Base-by-base conservation (phyloP, 2,329 filamentous ascomycete species). In the Lecanoromycetidae sp. region DNA sequence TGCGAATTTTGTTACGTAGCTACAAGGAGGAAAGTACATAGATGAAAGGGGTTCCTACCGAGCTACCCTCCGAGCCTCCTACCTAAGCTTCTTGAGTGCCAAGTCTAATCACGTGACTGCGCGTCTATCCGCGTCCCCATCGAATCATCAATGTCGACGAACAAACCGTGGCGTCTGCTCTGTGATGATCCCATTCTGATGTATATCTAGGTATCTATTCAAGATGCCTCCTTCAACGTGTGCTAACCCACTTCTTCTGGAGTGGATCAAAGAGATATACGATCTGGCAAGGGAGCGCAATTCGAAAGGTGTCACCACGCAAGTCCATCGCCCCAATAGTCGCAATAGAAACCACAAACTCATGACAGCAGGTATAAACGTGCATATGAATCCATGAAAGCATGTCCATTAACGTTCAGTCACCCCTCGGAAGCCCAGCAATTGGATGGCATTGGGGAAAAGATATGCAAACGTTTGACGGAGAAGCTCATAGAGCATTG, bases 201-300 rank as follows among this genome's bases (percentile, higher is more conserved):
- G n/a, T n/a, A n/a, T n/a, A n/a, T n/a, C n/a, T n/a, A n/a, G n/a
- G n/a, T n/a, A n/a, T n/a, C n/a, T n/a, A n/a, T 5, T 9, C 9
- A 19, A 2, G n/a, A 41, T 41, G 38, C 25, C 38, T 17, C 38
- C 44, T 9, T 3, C 49, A 22, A 23, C 33, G 6, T 80, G 76
- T 54, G 74, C 78, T 13, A 91, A 91, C 56, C 79, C 84, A 4
- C 70, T 85, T 33, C 71, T 87, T 7, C 71, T 88, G 9, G 66
- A 67, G 54, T 88, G 82, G 79, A 77, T 88, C 42, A 80, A 84
- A 58, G 82, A 87, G 67, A 87, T 81, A 82, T 73, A 82, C 41
- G 81, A 87, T 36, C 61, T 74, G 33, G 84, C 82, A 10, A 71
- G 74, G 40, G 77, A 85, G 55, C 75, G 74, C 37, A 85, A 82